Evolutionary conservation across 495 filamentous ascomycete genomes (phyloP).

Genomic region (Talaromyces nanjingensis): DNA sequence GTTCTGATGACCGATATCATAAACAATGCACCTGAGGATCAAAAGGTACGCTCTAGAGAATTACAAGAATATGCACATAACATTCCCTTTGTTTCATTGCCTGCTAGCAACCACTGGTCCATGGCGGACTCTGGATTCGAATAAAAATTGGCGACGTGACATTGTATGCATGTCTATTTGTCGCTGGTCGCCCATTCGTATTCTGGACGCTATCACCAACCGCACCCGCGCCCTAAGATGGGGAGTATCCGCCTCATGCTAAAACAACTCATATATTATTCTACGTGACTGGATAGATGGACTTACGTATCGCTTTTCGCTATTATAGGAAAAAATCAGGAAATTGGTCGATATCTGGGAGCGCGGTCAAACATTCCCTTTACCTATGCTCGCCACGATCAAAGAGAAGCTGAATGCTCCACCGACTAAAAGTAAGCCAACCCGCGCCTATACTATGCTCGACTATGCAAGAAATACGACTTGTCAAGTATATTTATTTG

Average conservation of each 20-base stretch:
- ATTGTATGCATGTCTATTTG: not conserved
- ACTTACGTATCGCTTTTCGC: constrained; percentile 44
- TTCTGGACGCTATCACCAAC: not conserved
- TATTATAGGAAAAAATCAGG: constrained; percentile 82
- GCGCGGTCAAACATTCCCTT: constrained; percentile 84
- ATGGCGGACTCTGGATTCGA: not conserved
- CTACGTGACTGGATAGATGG: constrained; percentile 30
- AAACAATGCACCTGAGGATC: constrained; percentile 79
- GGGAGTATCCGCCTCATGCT: not conserved
- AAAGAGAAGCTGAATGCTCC: constrained; percentile 71
- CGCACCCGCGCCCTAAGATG: not conserved
- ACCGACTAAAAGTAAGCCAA: constrained; percentile 57
- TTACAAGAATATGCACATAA: constrained; percentile 13
- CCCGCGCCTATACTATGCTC: not conserved
- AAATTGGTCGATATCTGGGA: constrained; percentile 99
- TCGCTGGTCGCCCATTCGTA: not conserved
- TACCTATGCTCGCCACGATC: constrained; percentile 73
- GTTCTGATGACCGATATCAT: constrained; percentile 94
- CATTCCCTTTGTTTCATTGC: constrained; percentile 11
- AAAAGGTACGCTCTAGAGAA: constrained; percentile 83
- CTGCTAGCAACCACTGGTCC: not conserved
- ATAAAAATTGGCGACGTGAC: not conserved
- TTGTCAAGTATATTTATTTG: not conserved
- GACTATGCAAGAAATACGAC: not conserved
- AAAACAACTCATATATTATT: not conserved